These are phyloP conservation scores for Xylaria arbuscula DNA, from an alignment of 2,329 filamentous ascomycete species.

Conservation along the genomic window DNA sequence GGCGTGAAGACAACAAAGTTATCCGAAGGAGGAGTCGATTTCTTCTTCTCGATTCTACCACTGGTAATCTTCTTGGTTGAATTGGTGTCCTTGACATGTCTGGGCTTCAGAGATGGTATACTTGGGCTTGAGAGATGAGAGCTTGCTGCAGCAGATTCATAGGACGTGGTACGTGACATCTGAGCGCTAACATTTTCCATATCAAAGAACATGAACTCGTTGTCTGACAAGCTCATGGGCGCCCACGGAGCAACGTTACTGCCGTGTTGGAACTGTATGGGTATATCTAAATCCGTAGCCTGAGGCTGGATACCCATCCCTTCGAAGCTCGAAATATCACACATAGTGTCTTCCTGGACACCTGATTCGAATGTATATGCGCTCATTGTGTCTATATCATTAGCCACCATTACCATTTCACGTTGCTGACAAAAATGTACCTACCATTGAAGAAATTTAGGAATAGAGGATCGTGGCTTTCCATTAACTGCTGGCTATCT, in stretches of 20 bases:
- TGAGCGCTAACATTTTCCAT: slow-evolving; percentile 52
- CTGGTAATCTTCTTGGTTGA: slow-evolving; percentile 57
- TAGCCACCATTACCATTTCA: neutral
- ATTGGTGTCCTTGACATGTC: slow-evolving; percentile 45
- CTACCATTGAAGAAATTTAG: slow-evolving; percentile 51
- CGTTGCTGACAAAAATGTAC: slow-evolving; percentile 26
- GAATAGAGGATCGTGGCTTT: slow-evolving; percentile 56
- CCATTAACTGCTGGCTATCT: slow-evolving; percentile 51
- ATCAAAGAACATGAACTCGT: slow-evolving; percentile 49
- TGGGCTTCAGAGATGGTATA: slow-evolving; percentile 44
- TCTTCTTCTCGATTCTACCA: slow-evolving; percentile 61
- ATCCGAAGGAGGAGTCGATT: slow-evolving; percentile 51
- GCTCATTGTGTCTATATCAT: slow-evolving; percentile 36
- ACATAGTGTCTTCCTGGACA: slow-evolving; percentile 47
- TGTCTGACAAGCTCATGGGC: slow-evolving; percentile 51
- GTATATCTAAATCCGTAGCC: slow-evolving; percentile 53
- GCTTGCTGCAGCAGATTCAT: slow-evolving; percentile 39
- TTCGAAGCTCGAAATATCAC: slow-evolving; percentile 44
- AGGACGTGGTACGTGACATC: slow-evolving; percentile 46
- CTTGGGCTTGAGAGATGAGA: slow-evolving; percentile 47
- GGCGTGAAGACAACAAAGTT: slow-evolving; percentile 68
- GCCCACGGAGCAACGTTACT: slow-evolving; percentile 58
- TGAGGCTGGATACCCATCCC: slow-evolving; percentile 48
- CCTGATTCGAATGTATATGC: slow-evolving; percentile 44
- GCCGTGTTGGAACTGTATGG: slow-evolving; percentile 52